phyloP scores from a whole-genome alignment of 1,139 yeast genomes.

The Chernovozyma sophiae-reginae region DNA sequence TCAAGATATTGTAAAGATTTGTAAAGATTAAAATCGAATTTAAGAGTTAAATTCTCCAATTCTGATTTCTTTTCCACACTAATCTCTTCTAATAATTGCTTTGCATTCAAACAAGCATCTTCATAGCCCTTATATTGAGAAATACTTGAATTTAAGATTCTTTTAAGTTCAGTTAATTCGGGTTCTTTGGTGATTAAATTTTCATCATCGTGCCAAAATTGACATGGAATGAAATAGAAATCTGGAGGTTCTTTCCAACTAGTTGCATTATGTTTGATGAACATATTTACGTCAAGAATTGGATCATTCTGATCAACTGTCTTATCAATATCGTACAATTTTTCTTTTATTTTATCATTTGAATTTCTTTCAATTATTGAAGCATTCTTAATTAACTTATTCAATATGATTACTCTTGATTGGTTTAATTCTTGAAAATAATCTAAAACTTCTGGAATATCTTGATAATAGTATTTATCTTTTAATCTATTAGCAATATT shows the following conservation, averaged over 20 bases:
- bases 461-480: constrained; percentile 91
- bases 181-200: constrained; percentile 58
- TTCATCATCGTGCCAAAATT: constrained; percentile 97
- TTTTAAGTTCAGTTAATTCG: constrained; percentile 64
- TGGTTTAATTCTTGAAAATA: constrained; percentile 83
- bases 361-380: constrained; percentile 58
- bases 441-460: constrained; percentile 87
- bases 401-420: constrained; percentile 66
- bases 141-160: constrained; percentile 49
- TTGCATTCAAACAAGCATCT: constrained; percentile 40
- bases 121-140: constrained; percentile 42
- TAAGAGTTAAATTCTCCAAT: constrained; percentile 31
- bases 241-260: constrained; percentile 87
- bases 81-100: constrained; percentile 51
- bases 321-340: constrained; percentile 49
- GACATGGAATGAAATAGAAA: constrained; percentile 79
- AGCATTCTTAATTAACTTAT: constrained; percentile 66
- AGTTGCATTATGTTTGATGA: constrained; percentile 73
- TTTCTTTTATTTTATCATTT: constrained; percentile 48
- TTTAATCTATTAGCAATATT: constrained; percentile 85
- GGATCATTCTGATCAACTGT: constrained; percentile 73
- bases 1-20: constrained; percentile 54
- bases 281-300: constrained; percentile 81
- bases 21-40: constrained; percentile 52
- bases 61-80: constrained; percentile 31